phyloP scores from a whole-genome alignment of 441 rosid species.

The Euphorbia celastroides region DNA sequence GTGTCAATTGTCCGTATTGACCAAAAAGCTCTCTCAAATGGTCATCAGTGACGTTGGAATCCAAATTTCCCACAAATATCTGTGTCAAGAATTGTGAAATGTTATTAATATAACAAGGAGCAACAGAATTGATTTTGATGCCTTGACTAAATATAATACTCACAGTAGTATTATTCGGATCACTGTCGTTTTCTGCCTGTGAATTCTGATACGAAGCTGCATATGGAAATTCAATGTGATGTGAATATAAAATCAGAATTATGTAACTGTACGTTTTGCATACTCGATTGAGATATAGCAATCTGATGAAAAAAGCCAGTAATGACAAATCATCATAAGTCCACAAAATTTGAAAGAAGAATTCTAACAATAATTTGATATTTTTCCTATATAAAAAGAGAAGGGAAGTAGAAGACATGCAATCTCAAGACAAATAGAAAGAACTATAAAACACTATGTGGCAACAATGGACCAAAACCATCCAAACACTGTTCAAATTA shows the following conservation, averaged over 20 bases:
- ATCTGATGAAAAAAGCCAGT: neutral
- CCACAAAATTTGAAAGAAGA: neutral
- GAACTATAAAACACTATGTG: neutral
- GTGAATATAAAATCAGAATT: neutral
- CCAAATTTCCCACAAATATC: conserved; percentile 86
- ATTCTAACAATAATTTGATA: neutral
- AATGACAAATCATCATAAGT: neutral
- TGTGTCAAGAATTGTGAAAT: conserved; percentile 28
- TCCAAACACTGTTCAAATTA: neutral
- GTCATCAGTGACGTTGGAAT: conserved; percentile 58
- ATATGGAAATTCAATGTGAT: conserved; percentile 23
- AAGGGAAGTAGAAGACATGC: neutral
- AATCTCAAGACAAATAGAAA: neutral
- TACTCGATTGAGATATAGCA: too few species aligned
- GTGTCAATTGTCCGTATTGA: conserved; percentile 71
- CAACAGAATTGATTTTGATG: neutral
- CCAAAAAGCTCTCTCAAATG: conserved; percentile 69
- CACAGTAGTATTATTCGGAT: conserved; percentile 92
- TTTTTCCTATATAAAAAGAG: neutral
- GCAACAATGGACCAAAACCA: neutral
- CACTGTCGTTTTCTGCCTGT: conserved; percentile 63
- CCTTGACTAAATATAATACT: conserved; percentile 29
- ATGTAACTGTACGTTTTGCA: neutral
- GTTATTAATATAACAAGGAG: conserved; percentile 11
- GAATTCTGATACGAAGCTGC: conserved; percentile 75